Evolutionary conservation across 2,329 filamentous ascomycete genomes (phyloP).

Genomic region (Neoarthrinium moseri): DNA sequence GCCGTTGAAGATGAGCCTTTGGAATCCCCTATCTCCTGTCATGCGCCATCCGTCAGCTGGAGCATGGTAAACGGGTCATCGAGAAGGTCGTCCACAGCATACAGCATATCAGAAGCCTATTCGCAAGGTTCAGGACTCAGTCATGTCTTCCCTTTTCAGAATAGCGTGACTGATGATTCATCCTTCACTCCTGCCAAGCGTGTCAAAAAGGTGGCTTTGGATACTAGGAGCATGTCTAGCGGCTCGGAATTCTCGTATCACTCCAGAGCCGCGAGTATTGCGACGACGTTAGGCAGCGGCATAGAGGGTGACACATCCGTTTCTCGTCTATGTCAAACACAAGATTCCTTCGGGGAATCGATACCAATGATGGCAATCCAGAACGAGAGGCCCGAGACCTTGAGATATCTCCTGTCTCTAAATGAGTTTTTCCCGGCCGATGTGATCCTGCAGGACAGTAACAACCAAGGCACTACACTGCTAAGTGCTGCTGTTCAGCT

Average conservation of each 20-base stretch:
- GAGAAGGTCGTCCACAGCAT: conserved; percentile 38
- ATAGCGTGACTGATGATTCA: conserved; percentile 42
- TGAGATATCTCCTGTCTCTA: conserved; percentile 78
- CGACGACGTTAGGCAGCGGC: conserved; percentile 71
- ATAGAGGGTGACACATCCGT: conserved; percentile 86
- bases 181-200: conserved; percentile 44
- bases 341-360: conserved; percentile 73
- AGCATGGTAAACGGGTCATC: conserved; percentile 45
- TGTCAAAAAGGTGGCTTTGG: conserved; percentile 83
- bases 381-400: conserved; percentile 65
- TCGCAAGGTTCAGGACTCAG: conserved; percentile 61
- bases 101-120: conserved; percentile 47
- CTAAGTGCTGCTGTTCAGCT: conserved; percentile 88
- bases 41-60: conserved; percentile 46
- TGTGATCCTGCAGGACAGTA: conserved; percentile 76
- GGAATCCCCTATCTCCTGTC: conserved; percentile 38
- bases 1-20: conserved; percentile 42
- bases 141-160: conserved; percentile 91
- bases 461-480: conserved; percentile 86
- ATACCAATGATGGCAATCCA: conserved; percentile 85
- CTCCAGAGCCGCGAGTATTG: conserved; percentile 76
- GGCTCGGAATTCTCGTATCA: conserved; percentile 81
- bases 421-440: conserved; percentile 71
- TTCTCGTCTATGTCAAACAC: conserved; percentile 71
- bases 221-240: conserved; percentile 83